A percentile compares a stretch with the other conserved stretches of the same genome.
These are phyloP conservation scores for Pseudogymnoascus sp. DNA, from an alignment of 2,329 filamentous ascomycete species.

Conservation along the genomic window DNA sequence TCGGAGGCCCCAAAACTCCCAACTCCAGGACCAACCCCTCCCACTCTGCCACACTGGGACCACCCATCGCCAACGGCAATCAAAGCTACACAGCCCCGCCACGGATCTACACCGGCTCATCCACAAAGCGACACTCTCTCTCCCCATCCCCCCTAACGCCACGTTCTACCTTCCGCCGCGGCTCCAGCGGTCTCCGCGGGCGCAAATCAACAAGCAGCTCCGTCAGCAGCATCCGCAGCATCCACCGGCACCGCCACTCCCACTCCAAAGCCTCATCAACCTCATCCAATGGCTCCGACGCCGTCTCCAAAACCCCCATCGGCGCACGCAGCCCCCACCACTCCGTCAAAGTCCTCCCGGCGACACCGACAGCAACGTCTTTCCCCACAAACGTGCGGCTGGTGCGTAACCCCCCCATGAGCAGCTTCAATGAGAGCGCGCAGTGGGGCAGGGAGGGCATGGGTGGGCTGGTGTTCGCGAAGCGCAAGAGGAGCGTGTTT, in stretches of 20 bases:
- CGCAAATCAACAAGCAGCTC: constrained; percentile 95
- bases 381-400: constrained; percentile 85
- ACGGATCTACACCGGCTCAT: constrained; percentile 37
- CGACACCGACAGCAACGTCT: constrained; percentile 65
- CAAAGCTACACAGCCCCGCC: constrained; percentile 26
- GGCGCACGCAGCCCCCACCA: constrained; percentile 71
- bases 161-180: constrained; percentile 74
- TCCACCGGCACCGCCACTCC: constrained; percentile 77
- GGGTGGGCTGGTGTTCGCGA: constrained; percentile 67
- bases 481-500: constrained; percentile 73
- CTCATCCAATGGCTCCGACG: constrained; percentile 70
- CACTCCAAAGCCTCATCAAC: constrained; percentile 94
- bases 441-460: constrained; percentile 35
- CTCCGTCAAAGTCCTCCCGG: constrained; percentile 90
- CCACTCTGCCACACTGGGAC: constrained; percentile 34
- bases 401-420: constrained; percentile 54
- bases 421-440: constrained; percentile 53
- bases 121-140: constrained; percentile 65
- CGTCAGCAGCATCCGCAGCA: constrained; percentile 84
- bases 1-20: constrained; percentile 42
- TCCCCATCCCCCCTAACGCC: constrained; percentile 86
- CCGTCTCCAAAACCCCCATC: constrained; percentile 61
- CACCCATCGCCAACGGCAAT: constrained; percentile 28
- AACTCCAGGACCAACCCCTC: constrained; percentile 55
- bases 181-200: constrained; percentile 76